A percentile compares a stretch with the other conserved stretches of the same genome.
phyloP scores from a whole-genome alignment of 345 rosid species.

The Aegle marmelos region DNA sequence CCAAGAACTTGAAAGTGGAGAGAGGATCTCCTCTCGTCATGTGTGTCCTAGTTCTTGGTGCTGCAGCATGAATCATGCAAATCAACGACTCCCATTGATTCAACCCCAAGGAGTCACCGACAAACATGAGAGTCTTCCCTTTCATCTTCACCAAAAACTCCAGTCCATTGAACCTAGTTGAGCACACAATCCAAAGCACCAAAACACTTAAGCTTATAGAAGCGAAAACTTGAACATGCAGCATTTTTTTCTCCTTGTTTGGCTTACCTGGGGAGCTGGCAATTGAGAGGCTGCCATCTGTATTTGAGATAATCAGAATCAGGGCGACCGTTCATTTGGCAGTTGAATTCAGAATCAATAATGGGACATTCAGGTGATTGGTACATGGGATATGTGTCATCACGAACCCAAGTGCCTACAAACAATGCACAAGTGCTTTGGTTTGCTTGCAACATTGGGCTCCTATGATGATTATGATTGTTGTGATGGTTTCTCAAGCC shows the following conservation, averaged over 20 bases:
- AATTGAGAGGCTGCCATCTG: conserved; percentile 81
- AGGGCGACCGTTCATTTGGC: conserved; percentile 82
- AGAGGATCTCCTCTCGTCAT: conserved; percentile 66
- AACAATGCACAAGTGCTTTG: conserved; percentile 51
- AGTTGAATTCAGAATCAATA: conserved; percentile 77
- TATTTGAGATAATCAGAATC: conserved; percentile 83
- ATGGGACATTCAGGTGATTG: conserved; percentile 44
- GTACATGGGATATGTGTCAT: conserved; percentile 73
- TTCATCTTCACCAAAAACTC: conserved; percentile 65
- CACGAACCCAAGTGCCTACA: conserved; percentile 68
- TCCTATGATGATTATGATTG: conserved; percentile 33
- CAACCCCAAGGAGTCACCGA: conserved; percentile 86
- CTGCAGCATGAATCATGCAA: conserved; percentile 64
- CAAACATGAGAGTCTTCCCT: conserved; percentile 80
- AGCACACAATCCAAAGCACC: conserved; percentile 1
- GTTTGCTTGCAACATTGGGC: conserved; percentile 23
- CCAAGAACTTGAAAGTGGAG: conserved; percentile 76
- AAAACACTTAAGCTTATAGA: background rate
- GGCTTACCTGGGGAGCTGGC: conserved; percentile 78
- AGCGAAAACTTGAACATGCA: background rate
- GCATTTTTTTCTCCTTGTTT: background rate
- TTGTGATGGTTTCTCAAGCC: conserved; percentile 62
- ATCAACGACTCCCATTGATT: conserved; percentile 94
- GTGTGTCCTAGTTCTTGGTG: conserved; percentile 50
- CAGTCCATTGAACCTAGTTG: conserved; percentile 63